These are phyloP conservation scores for Tricholoma matsutake DNA, from an alignment of 768 basidiomycete species.

Conservation along the genomic window DNA sequence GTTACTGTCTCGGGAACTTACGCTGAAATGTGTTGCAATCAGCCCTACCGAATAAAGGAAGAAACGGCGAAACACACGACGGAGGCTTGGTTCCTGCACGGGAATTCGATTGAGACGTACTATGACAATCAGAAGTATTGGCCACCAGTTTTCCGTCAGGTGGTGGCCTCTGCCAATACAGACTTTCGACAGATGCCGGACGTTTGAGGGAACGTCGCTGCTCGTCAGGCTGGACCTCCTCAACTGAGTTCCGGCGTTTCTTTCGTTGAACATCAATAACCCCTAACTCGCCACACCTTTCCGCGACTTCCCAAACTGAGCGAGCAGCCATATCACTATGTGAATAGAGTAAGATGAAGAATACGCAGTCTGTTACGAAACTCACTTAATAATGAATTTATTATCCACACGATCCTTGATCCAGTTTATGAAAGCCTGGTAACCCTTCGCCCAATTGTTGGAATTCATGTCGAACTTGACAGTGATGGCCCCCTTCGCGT, in stretches of 20 bases:
- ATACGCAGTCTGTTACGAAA: not conserved
- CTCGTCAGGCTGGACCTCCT: not conserved
- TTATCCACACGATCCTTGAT: not conserved
- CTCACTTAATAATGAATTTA: not conserved
- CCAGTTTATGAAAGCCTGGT: conserved; percentile 9
- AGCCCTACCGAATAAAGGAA: not conserved
- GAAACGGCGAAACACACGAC: not conserved
- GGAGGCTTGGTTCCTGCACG: conserved; percentile 6
- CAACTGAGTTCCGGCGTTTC: not conserved
- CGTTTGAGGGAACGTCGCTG: conserved; percentile 4
- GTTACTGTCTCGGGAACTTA: conserved; percentile 4
- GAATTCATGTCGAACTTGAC: conserved; percentile 15
- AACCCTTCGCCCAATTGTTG: not conserved
- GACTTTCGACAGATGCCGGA: conserved; percentile 3
- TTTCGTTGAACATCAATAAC: not conserved
- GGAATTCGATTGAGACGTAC: conserved; percentile 3
- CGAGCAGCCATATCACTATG: conserved; percentile 3
- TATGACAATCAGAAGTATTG: conserved; percentile 1
- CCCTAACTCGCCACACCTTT: not conserved
- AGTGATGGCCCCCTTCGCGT: conserved; percentile 15
- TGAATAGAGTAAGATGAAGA: not conserved
- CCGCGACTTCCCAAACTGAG: conserved; percentile 7
- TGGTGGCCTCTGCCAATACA: conserved; percentile 6
- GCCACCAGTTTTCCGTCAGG: conserved; percentile 6
- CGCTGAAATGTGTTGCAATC: not conserved